Evolutionary conservation across 2,329 filamentous ascomycete genomes (phyloP).

Genomic region (Aspergillus versicolor): DNA sequence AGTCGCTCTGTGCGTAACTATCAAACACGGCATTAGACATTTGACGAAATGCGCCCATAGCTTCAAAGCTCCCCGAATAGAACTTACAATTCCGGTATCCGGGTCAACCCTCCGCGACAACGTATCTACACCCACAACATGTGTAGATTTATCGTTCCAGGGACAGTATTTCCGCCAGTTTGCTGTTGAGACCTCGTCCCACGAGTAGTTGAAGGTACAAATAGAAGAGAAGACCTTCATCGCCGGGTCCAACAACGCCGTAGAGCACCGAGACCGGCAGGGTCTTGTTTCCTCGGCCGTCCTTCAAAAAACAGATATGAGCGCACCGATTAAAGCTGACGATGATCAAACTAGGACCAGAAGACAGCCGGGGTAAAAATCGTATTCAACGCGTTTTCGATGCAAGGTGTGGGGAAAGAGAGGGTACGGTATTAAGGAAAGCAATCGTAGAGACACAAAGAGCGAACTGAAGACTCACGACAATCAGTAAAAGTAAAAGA

Average conservation of each 20-base stretch:
- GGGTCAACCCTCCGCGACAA: slow-evolving; percentile 69
- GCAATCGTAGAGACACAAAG: background rate
- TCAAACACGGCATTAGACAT: background rate
- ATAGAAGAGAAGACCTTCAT: slow-evolving; percentile 97
- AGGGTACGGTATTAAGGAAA: background rate
- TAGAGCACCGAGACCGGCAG: background rate
- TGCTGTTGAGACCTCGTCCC: slow-evolving; percentile 94
- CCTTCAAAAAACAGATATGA: background rate
- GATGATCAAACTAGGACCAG: background rate
- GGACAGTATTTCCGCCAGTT: slow-evolving; percentile 99
- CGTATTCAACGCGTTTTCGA: background rate
- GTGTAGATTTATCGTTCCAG: slow-evolving; percentile 98
- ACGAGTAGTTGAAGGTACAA: slow-evolving; percentile 94
- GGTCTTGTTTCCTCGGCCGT: background rate
- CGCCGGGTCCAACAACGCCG: slow-evolving; percentile 19
- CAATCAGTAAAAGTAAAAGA: background rate
- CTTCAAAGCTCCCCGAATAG: background rate
- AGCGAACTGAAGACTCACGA: background rate
- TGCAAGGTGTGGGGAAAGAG: background rate
- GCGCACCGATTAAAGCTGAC: background rate
- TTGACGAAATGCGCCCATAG: background rate
- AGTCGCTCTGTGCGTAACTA: slow-evolving; percentile 69
- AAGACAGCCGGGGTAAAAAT: background rate
- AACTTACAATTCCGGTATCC: slow-evolving; percentile 64
- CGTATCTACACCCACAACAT: slow-evolving; percentile 94